Evolutionary conservation across 2,329 filamentous ascomycete genomes (phyloP).

Genomic region (Nigrograna mackinnonii): DNA sequence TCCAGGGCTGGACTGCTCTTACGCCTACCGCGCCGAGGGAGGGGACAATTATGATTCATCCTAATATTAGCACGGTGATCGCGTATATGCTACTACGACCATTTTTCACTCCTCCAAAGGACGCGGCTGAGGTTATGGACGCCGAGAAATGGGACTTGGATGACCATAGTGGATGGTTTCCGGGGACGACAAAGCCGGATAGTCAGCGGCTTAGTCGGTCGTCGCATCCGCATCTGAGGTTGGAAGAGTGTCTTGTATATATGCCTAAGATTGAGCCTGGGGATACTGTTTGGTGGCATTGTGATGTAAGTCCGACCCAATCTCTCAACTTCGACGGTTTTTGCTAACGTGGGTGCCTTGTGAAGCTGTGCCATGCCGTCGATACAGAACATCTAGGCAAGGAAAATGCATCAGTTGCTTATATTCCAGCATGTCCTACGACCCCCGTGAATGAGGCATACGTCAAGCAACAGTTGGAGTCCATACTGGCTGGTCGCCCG

Average conservation of each 20-base stretch:
- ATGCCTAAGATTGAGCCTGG: conserved; percentile 44
- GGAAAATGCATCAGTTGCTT: conserved; percentile 3
- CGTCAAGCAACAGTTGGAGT: conserved; percentile 3
- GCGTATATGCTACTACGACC: conserved; percentile 48
- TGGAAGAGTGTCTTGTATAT: conserved; percentile 42
- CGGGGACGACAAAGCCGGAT: conserved; percentile 39
- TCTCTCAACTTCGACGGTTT: neutral
- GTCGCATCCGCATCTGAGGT: conserved; percentile 44
- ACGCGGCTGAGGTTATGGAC: conserved; percentile 38
- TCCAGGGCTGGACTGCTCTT: conserved; percentile 50
- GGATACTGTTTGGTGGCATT: conserved; percentile 49
- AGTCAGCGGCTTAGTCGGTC: conserved; percentile 41
- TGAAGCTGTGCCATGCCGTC: conserved; percentile 7
- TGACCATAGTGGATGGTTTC: conserved; percentile 38
- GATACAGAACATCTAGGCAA: conserved; percentile 5
- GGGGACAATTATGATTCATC: conserved; percentile 46
- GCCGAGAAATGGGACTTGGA: conserved; percentile 43
- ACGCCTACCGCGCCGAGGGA: conserved; percentile 38
- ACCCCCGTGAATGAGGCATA: conserved; percentile 6
- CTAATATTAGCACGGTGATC: conserved; percentile 40
- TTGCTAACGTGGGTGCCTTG: too few species aligned
- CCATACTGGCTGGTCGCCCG: conserved; percentile 3
- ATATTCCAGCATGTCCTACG: conserved; percentile 5
- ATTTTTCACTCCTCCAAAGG: conserved; percentile 42
- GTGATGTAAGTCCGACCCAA: conserved; percentile 34